Evolutionary conservation across 140 eudicot species (phyloP).

Genomic region (Senecio squalidus): DNA sequence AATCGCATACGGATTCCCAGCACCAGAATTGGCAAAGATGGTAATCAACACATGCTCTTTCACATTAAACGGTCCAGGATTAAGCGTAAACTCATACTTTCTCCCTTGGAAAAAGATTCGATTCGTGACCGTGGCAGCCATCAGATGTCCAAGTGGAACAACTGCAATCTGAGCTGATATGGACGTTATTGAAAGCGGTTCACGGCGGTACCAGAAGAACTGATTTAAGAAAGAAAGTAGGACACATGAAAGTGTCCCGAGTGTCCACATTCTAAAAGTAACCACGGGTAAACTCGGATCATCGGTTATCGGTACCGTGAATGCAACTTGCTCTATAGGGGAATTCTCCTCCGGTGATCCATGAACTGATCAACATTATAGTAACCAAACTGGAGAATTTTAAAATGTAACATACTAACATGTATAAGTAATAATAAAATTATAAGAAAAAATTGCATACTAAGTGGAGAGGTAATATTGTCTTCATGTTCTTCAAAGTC

Average conservation of each 20-base stretch:
- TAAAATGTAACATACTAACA: background rate
- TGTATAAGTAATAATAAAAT: background rate
- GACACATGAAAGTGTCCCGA: conserved; percentile 54
- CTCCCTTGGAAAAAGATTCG: conserved; percentile 7
- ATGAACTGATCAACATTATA: conserved; percentile 38
- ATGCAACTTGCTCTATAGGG: conserved; percentile 71
- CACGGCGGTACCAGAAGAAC: conserved; percentile 60
- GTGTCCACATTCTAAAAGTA: conserved; percentile 77
- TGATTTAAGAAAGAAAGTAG: conserved; percentile 76
- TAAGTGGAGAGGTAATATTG: conserved; percentile 49
- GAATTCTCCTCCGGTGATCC: conserved; percentile 44
- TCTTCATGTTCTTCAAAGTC: conserved; percentile 1
- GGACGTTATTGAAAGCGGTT: conserved; percentile 38
- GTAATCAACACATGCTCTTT: conserved; percentile 23
- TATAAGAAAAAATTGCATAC: conserved; percentile 24
- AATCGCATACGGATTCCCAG: conserved; percentile 61
- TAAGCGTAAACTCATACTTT: conserved; percentile 6
- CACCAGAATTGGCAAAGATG: conserved; percentile 18
- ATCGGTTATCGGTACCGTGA: conserved; percentile 70
- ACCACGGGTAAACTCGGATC: conserved; percentile 51
- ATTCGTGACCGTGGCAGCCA: conserved; percentile 8
- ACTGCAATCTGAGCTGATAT: conserved; percentile 22
- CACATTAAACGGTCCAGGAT: conserved; percentile 19
- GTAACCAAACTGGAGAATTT: too few species aligned
- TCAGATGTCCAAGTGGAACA: conserved; percentile 19